These are phyloP conservation scores for Coemansia sp. DNA, from an alignment of 192 early-diverging fungal genomes.

Conservation along the genomic window DNA sequence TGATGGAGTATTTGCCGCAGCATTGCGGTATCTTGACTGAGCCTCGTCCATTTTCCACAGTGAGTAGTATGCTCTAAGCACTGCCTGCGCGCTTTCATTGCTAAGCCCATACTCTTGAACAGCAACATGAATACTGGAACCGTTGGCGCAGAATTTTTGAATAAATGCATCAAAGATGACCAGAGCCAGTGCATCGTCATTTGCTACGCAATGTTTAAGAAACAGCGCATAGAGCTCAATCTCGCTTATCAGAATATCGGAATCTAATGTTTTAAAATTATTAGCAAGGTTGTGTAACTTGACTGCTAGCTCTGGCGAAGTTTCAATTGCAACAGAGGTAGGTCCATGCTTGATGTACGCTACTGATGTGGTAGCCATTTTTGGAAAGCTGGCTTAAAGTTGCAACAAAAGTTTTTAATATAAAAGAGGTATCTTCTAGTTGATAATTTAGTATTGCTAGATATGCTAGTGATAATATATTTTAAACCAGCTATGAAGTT, in stretches of 20 bases:
- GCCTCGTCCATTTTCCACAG: conserved; percentile 11
- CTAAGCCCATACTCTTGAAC: conserved; percentile 10
- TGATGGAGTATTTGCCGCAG: not conserved
- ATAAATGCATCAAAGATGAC: conserved; percentile 2
- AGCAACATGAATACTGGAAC: conserved; percentile 15
- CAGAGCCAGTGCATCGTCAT: not conserved
- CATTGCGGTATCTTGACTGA: not conserved
- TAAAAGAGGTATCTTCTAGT: not conserved
- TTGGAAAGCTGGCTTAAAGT: not conserved
- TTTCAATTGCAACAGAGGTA: not conserved
- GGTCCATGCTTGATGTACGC: not conserved
- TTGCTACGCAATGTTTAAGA: not conserved
- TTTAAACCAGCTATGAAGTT: not conserved
- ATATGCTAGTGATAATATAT: not conserved
- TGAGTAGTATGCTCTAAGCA: conserved; percentile 24
- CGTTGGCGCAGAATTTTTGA: not conserved
- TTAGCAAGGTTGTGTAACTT: not conserved
- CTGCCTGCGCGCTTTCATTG: conserved; percentile 1
- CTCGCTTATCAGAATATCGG: not conserved
- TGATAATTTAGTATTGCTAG: not conserved
- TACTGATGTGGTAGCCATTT: not conserved
- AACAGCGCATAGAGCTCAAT: not conserved
- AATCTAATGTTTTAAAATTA: not conserved
- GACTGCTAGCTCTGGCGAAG: not conserved
- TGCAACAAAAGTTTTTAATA: not conserved